Evolutionary conservation across 495 filamentous ascomycete genomes (phyloP).

Genomic region (Rusavskia elegans): DNA sequence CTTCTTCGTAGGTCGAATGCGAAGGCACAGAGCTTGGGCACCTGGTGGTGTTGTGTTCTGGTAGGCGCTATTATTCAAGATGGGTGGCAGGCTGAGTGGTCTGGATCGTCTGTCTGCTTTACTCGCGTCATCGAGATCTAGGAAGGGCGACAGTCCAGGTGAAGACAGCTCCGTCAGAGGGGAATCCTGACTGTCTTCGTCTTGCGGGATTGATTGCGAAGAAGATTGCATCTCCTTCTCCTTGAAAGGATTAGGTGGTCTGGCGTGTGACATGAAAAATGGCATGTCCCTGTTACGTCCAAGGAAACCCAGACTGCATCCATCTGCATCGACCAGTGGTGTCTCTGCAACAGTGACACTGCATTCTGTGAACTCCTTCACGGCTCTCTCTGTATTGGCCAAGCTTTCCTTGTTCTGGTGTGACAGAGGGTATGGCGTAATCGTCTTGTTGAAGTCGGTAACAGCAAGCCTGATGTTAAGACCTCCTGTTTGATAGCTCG

Average conservation of each 20-base stretch:
- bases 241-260: conserved; percentile 9
- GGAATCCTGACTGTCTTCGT: background rate
- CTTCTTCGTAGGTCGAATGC: background rate
- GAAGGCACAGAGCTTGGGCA: background rate
- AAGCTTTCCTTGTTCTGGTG: background rate
- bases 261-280: conserved; percentile 17
- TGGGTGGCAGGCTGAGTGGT: background rate
- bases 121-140: background rate
- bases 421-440: background rate
- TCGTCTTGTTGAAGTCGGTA: conserved; percentile 9
- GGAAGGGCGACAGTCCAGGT: background rate
- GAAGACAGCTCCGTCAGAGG: background rate
- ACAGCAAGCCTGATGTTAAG: conserved; percentile 12
- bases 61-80: too few species aligned
- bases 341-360: too few species aligned
- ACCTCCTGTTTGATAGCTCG: conserved; percentile 10
- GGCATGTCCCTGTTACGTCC: conserved; percentile 15
- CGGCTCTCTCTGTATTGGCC: background rate
- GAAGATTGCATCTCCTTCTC: background rate
- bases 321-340: too few species aligned
- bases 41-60: too few species aligned
- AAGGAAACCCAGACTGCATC: background rate
- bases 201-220: background rate
- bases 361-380: background rate
- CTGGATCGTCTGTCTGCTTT: background rate